Percentiles rank a stretch among this genome's conserved stretches.
Conservation (phyloP, 1,284 basidiomycete genomes). For the Puccinia polysora region DNA sequence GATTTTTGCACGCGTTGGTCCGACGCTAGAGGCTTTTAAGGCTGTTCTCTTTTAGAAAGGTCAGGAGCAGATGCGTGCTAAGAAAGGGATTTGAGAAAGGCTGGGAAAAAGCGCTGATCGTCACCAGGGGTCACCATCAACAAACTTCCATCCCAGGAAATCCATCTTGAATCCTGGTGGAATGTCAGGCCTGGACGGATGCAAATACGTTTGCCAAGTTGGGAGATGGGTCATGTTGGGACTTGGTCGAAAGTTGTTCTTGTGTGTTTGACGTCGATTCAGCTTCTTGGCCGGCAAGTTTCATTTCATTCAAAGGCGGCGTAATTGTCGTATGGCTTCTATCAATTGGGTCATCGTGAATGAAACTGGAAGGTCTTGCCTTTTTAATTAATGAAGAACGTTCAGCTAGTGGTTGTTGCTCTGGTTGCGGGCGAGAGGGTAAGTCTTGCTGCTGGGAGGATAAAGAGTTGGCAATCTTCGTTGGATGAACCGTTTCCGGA, state of each 20-base stretch:
- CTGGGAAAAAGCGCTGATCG: no score
- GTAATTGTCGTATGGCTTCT: constrained; percentile 22
- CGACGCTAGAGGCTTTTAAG: no score
- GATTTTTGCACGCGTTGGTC: no score
- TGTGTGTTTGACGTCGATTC: constrained; percentile 8
- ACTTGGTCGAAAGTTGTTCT: constrained; percentile 15
- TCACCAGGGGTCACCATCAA: no score
- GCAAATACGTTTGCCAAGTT: constrained; percentile 24
- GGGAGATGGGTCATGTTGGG: constrained; percentile 20
- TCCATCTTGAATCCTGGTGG: no score
- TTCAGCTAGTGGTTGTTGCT: constrained; percentile 24
- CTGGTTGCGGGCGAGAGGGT: not conserved
- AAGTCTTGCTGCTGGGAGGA: not conserved
- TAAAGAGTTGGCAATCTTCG: not conserved
- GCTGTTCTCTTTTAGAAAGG: no score
- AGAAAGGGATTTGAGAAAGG: no score
- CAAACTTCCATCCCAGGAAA: no score
- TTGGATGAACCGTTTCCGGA: not conserved
- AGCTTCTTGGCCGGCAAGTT: constrained; percentile 24
- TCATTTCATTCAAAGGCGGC: constrained; percentile 39
- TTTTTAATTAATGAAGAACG: constrained; percentile 18
- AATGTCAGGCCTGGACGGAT: constrained; percentile 32
- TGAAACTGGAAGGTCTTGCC: constrained; percentile 15
- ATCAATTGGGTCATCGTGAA: not conserved
- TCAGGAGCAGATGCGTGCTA: no score